Percentiles rank a stretch among this genome's conserved stretches.
Conservation (phyloP, 805 yeast species). For the Starmera amethionina region DNA sequence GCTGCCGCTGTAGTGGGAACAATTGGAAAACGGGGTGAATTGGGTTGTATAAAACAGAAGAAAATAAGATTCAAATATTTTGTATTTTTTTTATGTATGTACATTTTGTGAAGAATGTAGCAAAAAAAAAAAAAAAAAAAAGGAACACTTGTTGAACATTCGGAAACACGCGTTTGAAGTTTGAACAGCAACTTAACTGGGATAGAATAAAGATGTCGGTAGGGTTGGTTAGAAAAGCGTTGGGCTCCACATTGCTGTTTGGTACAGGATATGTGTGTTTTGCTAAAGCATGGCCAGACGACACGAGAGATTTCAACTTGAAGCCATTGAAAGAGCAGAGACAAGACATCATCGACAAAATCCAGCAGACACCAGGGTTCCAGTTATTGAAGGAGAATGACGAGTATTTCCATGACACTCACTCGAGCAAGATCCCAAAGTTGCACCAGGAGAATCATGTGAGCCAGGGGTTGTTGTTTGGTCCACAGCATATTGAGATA, state of each 20-base stretch:
- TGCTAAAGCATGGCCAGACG: conserved; percentile 17
- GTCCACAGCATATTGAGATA: conserved; percentile 56
- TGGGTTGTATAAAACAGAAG: no score
- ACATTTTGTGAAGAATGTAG: no score
- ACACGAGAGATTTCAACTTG: conserved; percentile 8
- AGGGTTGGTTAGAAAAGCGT: conserved; percentile 7
- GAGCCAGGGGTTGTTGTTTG: conserved; percentile 61
- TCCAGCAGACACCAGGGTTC: conserved; percentile 20
- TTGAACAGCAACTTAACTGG: background rate
- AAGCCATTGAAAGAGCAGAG: conserved; percentile 15
- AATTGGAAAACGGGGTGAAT: no score
- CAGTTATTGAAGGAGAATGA: conserved; percentile 13
- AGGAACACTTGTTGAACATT: background rate
- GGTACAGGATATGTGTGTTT: conserved; percentile 16
- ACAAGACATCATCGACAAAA: conserved; percentile 16
- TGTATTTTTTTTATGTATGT: no score
- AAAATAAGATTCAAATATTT: no score
- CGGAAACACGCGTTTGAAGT: background rate
- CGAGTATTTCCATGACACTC: conserved; percentile 18
- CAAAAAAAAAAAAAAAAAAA: no score
- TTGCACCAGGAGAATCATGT: conserved; percentile 57
- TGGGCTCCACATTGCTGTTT: conserved; percentile 11
- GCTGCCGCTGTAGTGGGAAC: background rate
- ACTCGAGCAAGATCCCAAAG: conserved; percentile 41
- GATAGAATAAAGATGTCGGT: conserved; percentile 2